Base-by-base conservation (phyloP, 1,139 yeast genomes). In the Candida frijolesensis region DNA sequence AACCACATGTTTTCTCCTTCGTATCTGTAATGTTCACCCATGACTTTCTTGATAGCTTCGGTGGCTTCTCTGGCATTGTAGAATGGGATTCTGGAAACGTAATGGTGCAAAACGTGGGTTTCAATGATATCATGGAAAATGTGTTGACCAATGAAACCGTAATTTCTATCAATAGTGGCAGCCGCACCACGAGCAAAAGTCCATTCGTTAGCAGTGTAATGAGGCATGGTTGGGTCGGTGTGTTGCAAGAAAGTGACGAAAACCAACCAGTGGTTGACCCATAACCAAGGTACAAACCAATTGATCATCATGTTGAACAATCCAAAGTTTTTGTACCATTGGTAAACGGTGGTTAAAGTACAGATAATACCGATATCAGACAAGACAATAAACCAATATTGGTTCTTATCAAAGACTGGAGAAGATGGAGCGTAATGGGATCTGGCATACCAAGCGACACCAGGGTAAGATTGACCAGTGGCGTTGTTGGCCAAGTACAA, bases 191-290 rank as follows among this genome's bases (percentile, higher is more conserved):
- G 80, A 53, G 95, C 94, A 67, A 88, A 89, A 61, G 81, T 88
- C 96, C 96, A 89, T 70, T 85, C 84, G 35, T 70, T 68, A 50
- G 83, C 80, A 53, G 82, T 84, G 73, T 89, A 89, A 69, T 88
- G 96, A 44, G 96, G 90, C 77, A 88, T 77, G 15, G 83, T 70
- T 44, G 91, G 87, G 70, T 87, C 95, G 33, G 95, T 83, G 74
- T 89, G 96, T 70, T 89, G 96, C 63, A 89, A 79, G 70, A 78
- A 89, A 46, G 96, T 89, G 65, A 89, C 87, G 70, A 87, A 86
- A 41, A 89, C 96, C 63, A 89, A 79, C 96, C 96, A 89, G 73
- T 89, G 95, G 80, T 89, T 89, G 54, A 87, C 92, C 79, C 87
- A 84, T 51, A 84, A 59, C 80, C 87, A 89, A 50, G 96, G 96